Percentiles rank a stretch among this genome's conserved stretches.
phyloP scores from a whole-genome alignment of 768 basidiomycete genomes.

The Tulasnella calospora region DNA sequence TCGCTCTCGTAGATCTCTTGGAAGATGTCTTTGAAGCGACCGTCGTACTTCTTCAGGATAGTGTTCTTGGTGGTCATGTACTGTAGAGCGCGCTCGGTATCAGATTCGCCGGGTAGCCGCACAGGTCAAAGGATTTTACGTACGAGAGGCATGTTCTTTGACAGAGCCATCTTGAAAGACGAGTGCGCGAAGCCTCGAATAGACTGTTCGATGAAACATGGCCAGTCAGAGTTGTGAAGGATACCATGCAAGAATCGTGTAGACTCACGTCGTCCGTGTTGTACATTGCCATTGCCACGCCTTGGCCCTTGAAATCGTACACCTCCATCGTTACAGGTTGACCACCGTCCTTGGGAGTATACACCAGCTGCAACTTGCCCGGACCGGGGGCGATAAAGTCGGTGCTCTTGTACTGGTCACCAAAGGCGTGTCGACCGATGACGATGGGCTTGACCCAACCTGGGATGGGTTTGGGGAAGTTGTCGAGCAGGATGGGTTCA shows the following conservation, averaged over 20 bases:
- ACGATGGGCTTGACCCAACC: slow-evolving; percentile 97
- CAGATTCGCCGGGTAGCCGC: not conserved
- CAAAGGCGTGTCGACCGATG: slow-evolving; percentile 95
- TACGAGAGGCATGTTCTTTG: slow-evolving; percentile 45
- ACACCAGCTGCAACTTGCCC: slow-evolving; percentile 90
- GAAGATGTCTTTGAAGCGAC: slow-evolving; percentile 99
- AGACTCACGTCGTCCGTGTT: slow-evolving; percentile 87
- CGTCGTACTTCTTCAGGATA: slow-evolving; percentile 95
- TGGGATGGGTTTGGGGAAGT: slow-evolving; percentile 89
- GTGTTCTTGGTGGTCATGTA: slow-evolving; percentile 99
- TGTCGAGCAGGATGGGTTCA: slow-evolving; percentile 89
- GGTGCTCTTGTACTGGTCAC: slow-evolving; percentile 94
- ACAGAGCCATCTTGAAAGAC: slow-evolving; percentile 92
- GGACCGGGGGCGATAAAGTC: slow-evolving; percentile 88
- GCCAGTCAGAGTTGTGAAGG: not conserved
- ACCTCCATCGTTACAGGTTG: slow-evolving; percentile 67
- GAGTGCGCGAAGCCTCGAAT: slow-evolving; percentile 95
- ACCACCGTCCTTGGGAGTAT: slow-evolving; percentile 75
- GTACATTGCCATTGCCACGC: slow-evolving; percentile 97
- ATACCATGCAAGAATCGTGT: no score
- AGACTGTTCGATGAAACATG: slow-evolving; percentile 46
- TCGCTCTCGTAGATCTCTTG: slow-evolving; percentile 84
- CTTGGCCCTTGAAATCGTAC: slow-evolving; percentile 88
- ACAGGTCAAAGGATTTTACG: not conserved
- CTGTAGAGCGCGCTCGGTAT: slow-evolving; percentile 37